Evolutionary conservation across 805 yeast genomes (phyloP).

Genomic region (Saccharomyces mikatae): DNA sequence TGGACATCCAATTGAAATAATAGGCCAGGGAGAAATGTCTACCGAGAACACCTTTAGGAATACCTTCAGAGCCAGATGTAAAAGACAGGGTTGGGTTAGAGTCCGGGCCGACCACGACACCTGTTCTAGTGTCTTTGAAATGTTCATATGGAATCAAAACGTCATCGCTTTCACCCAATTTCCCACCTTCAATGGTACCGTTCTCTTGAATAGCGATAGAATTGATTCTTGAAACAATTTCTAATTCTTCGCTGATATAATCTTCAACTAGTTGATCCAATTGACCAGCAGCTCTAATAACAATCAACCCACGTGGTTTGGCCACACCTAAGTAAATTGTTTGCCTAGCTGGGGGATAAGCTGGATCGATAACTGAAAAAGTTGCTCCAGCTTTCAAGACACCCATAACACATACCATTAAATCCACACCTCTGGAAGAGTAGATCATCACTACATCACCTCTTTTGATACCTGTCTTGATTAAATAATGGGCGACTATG

Average conservation of each 20-base stretch:
- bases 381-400: constrained; percentile 98
- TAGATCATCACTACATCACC: constrained; percentile 98
- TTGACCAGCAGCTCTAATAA: constrained; percentile 81
- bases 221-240: constrained; percentile 66
- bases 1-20: constrained; percentile 98
- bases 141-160: constrained; percentile 40
- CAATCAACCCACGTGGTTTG: constrained; percentile 83
- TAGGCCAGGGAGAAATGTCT: constrained; percentile 95
- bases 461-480: constrained; percentile 67
- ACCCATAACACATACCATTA: constrained; percentile 96
- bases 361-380: constrained; percentile 96
- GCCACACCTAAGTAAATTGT: constrained; percentile 90
- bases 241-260: constrained; percentile 65
- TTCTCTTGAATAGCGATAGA: constrained; percentile 69
- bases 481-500: constrained; percentile 81
- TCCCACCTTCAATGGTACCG: constrained; percentile 58
- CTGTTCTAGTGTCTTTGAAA: constrained; percentile 55
- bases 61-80: constrained; percentile 96
- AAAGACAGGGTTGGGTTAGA: constrained; percentile 93
- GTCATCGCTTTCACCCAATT: constrained; percentile 34
- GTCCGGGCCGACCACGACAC: constrained; percentile 94
- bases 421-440: constrained; percentile 94
- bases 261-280: constrained; percentile 71
- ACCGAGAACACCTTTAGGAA: constrained; percentile 97
- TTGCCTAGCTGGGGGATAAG: constrained; percentile 97